Percentiles rank a stretch among this genome's conserved stretches.
phyloP scores from a whole-genome alignment of 202 grass and related monocot genomes.

The Zizania palustris region DNA sequence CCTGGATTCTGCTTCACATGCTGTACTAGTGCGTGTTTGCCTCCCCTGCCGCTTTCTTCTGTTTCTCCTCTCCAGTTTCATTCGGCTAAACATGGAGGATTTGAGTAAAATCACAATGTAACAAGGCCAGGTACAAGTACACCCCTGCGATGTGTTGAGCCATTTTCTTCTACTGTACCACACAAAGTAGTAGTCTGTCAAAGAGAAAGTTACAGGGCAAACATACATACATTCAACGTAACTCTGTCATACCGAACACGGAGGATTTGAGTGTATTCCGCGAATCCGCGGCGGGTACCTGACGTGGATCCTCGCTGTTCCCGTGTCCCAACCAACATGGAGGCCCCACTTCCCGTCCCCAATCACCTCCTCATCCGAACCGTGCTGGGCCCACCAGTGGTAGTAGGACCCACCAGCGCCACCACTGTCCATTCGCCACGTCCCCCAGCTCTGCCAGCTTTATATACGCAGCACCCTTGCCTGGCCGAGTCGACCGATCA shows the following conservation, averaged over 20 bases:
- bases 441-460: conserved; percentile 30
- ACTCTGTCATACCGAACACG: too few relatives aligned
- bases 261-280: too few relatives aligned
- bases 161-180: too few relatives aligned
- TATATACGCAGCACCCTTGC: conserved; percentile 1
- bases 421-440: conserved; percentile 52
- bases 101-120: too few relatives aligned
- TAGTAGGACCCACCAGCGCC: neutral
- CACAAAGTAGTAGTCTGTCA: too few relatives aligned
- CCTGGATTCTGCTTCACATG: neutral
- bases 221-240: too few relatives aligned
- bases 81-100: too few relatives aligned
- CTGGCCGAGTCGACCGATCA: neutral
- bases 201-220: too few relatives aligned
- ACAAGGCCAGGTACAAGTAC: too few relatives aligned
- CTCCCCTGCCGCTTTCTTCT: too few relatives aligned
- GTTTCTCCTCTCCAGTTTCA: too few relatives aligned
- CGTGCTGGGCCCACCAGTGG: neutral
- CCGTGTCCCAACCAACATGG: conserved; percentile 25
- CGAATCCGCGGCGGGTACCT: conserved; percentile 40
- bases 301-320: conserved; percentile 78
- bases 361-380: conserved; percentile 40
- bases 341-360: conserved; percentile 23
- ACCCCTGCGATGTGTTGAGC: too few relatives aligned
- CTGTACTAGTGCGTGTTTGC: neutral